phyloP scores from a whole-genome alignment of 164 flowering plant genomes.

The Euptelea pleiosperma region DNA sequence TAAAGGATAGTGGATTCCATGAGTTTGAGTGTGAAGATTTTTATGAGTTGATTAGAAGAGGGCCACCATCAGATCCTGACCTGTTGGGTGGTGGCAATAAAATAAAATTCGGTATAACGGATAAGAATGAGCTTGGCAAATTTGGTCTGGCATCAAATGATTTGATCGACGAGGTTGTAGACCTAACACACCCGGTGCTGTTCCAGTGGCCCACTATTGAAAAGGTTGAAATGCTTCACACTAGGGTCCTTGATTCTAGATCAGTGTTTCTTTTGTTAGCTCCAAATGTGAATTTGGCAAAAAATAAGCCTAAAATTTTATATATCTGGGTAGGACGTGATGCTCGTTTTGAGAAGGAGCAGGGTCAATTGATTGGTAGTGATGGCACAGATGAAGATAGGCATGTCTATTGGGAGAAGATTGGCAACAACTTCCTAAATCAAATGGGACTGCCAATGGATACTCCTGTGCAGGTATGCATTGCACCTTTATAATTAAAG shows the following conservation, averaged over 20 bases:
- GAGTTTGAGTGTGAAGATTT: slow-evolving; percentile 19
- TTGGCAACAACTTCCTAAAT: slow-evolving; percentile 33
- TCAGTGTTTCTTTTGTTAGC: slow-evolving; percentile 40
- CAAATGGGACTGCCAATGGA: slow-evolving; percentile 34
- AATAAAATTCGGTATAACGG: slow-evolving; percentile 11
- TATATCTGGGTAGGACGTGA: slow-evolving; percentile 49
- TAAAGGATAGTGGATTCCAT: slow-evolving; percentile 19
- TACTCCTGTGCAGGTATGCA: slow-evolving; percentile 45
- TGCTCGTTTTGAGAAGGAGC: slow-evolving; percentile 16
- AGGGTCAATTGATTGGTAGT: slow-evolving; percentile 17
- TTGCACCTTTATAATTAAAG: neutral
- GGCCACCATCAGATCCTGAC: slow-evolving; percentile 24
- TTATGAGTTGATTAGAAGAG: slow-evolving; percentile 18
- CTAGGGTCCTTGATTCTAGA: slow-evolving; percentile 33
- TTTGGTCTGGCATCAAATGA: slow-evolving; percentile 15
- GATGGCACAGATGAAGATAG: slow-evolving; percentile 11
- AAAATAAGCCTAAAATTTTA: slow-evolving; percentile 18
- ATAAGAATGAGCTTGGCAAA: slow-evolving; percentile 11
- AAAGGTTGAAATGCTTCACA: slow-evolving; percentile 30
- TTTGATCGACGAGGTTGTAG: slow-evolving; percentile 1
- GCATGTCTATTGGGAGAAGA: slow-evolving; percentile 22
- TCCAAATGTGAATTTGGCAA: slow-evolving; percentile 16
- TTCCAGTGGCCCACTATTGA: slow-evolving; percentile 42
- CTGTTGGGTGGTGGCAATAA: slow-evolving; percentile 7
- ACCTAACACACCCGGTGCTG: slow-evolving; percentile 16